A percentile compares a stretch with the other conserved stretches of the same genome.
Evolutionary conservation across 1,284 basidiomycete genomes (phyloP).

Genomic region (Meira miltonrushii): DNA sequence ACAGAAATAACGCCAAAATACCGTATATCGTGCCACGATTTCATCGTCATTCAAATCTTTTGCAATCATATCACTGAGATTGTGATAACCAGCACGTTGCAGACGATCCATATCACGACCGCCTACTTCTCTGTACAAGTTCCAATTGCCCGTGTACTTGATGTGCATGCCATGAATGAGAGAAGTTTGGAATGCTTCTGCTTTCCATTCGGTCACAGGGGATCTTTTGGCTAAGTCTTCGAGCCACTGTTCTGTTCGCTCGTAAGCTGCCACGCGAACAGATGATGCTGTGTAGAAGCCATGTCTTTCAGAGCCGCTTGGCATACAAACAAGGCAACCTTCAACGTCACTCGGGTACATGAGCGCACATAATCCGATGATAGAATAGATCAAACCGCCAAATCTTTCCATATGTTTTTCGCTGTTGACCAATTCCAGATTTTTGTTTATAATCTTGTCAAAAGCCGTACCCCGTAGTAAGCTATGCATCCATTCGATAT

Average conservation of each 20-base stretch:
- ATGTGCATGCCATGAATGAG: neutral
- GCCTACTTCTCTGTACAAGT: neutral
- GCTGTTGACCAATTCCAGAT: too few relatives aligned
- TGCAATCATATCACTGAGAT: neutral
- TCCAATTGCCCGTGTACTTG: neutral
- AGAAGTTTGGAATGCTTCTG: neutral
- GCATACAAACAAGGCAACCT: too few relatives aligned
- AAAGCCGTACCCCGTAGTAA: too few relatives aligned
- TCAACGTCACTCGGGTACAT: too few relatives aligned
- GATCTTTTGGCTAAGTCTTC: too few relatives aligned
- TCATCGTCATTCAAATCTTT: neutral
- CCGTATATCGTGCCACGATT: neutral
- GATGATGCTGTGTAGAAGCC: neutral
- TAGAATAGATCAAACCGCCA: too few relatives aligned
- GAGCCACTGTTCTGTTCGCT: neutral
- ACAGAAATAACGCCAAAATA: neutral
- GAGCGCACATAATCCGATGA: too few relatives aligned
- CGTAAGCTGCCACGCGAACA: neutral
- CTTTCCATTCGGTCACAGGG: neutral
- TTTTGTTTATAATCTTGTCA: too few relatives aligned
- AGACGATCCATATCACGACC: neutral
- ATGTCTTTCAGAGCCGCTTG: too few relatives aligned
- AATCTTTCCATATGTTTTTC: too few relatives aligned
- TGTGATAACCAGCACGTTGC: neutral
- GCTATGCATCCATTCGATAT: too few relatives aligned